phyloP scores from a whole-genome alignment of 495 filamentous ascomycete species.

The Daldinia caldariorum region DNA sequence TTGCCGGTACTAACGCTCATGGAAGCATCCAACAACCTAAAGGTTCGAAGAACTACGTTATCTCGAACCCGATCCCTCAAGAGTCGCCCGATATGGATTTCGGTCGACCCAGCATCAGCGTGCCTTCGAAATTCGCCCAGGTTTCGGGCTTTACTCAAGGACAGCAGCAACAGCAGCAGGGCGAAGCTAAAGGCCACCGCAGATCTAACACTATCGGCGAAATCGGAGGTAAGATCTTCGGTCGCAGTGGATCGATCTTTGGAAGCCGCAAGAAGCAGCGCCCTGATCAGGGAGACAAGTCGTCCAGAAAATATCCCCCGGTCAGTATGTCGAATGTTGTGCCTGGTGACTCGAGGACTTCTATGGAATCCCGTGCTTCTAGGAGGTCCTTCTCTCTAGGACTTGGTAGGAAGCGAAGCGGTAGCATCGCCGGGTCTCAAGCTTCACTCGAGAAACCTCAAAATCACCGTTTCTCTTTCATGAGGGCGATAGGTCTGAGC shows the following conservation, averaged over 20 bases:
- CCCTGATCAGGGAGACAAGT: slow-evolving; percentile 57
- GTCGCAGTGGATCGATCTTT: slow-evolving; percentile 81
- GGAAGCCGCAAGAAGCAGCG: slow-evolving; percentile 63
- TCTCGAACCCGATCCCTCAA: slow-evolving; percentile 75
- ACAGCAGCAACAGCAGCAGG: slow-evolving; percentile 34
- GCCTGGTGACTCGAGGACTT: slow-evolving; percentile 70
- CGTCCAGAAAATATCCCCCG: slow-evolving; percentile 72
- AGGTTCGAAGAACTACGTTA: slow-evolving; percentile 75
- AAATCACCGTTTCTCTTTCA: slow-evolving; percentile 76
- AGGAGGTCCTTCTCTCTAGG: slow-evolving; percentile 79
- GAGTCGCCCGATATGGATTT: slow-evolving; percentile 59
- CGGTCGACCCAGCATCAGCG: slow-evolving; percentile 69
- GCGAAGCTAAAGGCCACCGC: slow-evolving; percentile 76
- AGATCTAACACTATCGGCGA: slow-evolving; percentile 89
- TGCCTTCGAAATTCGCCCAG: slow-evolving; percentile 61
- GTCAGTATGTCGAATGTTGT: slow-evolving; percentile 77
- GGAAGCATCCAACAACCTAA: slow-evolving; percentile 87
- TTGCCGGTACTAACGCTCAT: slow-evolving; percentile 90
- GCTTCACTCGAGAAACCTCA: slow-evolving; percentile 64
- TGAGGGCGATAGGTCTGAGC: slow-evolving; percentile 67
- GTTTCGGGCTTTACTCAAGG: slow-evolving; percentile 56
- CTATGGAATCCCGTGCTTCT: slow-evolving; percentile 75
- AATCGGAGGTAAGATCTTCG: slow-evolving; percentile 79
- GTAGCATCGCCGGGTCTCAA: slow-evolving; percentile 63
- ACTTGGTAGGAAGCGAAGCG: slow-evolving; percentile 75